These are phyloP conservation scores for Trametes versicolor DNA, from an alignment of 1,284 basidiomycete species.

Conservation along the genomic window DNA sequence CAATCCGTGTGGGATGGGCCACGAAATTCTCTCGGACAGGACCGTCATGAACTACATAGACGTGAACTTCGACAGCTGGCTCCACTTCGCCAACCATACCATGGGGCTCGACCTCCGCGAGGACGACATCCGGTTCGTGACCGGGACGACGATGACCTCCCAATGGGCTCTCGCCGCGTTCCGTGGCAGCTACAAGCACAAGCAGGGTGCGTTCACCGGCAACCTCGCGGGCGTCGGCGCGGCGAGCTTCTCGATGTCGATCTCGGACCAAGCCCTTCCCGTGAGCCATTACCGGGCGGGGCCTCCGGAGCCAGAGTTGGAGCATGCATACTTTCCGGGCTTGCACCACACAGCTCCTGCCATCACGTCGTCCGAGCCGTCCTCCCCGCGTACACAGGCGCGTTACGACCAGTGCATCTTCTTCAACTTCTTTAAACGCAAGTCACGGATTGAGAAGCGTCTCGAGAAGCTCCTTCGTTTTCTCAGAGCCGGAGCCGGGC, in stretches of 20 bases:
- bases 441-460: background rate
- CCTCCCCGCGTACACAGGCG: background rate
- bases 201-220: background rate
- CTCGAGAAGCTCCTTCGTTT: background rate
- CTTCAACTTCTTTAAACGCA: background rate
- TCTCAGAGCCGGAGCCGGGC: background rate
- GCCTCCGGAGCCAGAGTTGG: background rate
- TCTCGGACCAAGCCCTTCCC: background rate
- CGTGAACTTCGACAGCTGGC: conserved; percentile 15
- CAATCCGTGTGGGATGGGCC: background rate
- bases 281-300: conserved; percentile 1
- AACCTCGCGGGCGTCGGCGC: background rate
- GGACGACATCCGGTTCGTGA: conserved; percentile 22
- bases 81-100: background rate
- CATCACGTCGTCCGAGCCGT: background rate
- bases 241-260: conserved; percentile 1
- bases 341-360: background rate
- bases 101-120: background rate
- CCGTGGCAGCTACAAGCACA: background rate
- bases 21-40: conserved; percentile 9
- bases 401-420: background rate
- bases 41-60: conserved; percentile 17
- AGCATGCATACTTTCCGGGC: background rate
- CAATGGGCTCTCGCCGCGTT: conserved; percentile 27
- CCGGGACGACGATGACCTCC: conserved; percentile 16